These are phyloP conservation scores for Cryphonectria carpinicola DNA, from an alignment of 2,329 filamentous ascomycete genomes.

Conservation along the genomic window DNA sequence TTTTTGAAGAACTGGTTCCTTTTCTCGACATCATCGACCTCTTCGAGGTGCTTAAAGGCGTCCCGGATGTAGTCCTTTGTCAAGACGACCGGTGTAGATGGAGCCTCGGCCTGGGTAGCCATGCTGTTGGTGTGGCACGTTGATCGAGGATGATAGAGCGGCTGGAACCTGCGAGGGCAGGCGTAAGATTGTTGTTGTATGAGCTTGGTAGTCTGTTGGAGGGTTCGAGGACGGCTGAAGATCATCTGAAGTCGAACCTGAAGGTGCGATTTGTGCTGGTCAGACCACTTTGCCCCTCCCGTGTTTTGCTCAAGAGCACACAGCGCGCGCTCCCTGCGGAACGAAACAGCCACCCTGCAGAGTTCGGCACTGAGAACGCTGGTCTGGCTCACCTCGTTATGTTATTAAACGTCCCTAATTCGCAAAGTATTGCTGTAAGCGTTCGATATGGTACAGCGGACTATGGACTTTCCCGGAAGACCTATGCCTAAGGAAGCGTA, in stretches of 20 bases:
- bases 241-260: not conserved
- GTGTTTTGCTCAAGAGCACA: not conserved
- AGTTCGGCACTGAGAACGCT: not conserved
- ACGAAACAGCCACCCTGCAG: not conserved
- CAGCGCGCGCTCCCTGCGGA: not conserved
- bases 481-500: conserved; percentile 3
- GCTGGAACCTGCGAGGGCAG: not conserved
- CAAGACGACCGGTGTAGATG: not conserved
- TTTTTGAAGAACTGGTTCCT: conserved; percentile 11
- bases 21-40: not conserved
- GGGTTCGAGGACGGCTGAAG: conserved; percentile 1
- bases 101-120: not conserved
- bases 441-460: not conserved
- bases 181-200: not conserved
- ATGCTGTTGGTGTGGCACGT: conserved; percentile 4
- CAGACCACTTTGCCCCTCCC: not conserved
- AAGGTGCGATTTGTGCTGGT: not conserved
- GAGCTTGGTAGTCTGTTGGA: not conserved
- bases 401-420: not conserved
- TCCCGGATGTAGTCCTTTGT: conserved; percentile 12
- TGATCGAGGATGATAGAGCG: not conserved
- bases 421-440: not conserved
- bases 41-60: conserved; percentile 5
- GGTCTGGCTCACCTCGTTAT: not conserved
- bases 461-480: not conserved